Percentiles rank a stretch among this genome's conserved stretches.
Evolutionary conservation across 352 stramenopile species (phyloP).

Genomic region (Thalassiosira livingstoniorum): DNA sequence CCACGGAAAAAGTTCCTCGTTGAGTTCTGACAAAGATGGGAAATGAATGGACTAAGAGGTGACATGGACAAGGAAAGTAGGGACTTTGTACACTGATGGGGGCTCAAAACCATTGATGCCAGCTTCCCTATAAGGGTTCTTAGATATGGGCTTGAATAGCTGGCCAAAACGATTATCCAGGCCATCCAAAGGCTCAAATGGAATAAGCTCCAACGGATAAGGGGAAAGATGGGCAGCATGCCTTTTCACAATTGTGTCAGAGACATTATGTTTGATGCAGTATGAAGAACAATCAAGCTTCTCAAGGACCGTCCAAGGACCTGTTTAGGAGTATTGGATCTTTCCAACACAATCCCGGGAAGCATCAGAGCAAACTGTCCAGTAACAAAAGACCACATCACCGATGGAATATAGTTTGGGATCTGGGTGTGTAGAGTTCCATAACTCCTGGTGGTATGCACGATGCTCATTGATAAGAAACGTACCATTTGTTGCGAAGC

Average conservation of each 20-base stretch:
- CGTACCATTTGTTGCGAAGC: neutral
- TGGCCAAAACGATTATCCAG: conserved; percentile 24
- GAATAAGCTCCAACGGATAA: conserved; percentile 11
- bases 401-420: conserved; percentile 1
- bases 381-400: conserved; percentile 24
- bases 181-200: conserved; percentile 17
- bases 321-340: conserved; percentile 5
- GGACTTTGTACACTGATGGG: neutral
- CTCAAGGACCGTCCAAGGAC: conserved; percentile 10
- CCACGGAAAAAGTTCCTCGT: conserved; percentile 23
- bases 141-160: conserved; percentile 14
- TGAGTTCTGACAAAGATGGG: conserved; percentile 24
- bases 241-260: conserved; percentile 6
- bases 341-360: conserved; percentile 15
- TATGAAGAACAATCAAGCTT: conserved; percentile 19
- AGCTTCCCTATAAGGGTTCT: neutral
- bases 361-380: neutral
- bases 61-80: neutral
- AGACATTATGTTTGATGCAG: neutral
- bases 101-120: conserved; percentile 29
- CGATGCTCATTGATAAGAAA: conserved; percentile 28
- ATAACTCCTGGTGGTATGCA: conserved; percentile 1
- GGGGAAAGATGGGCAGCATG: conserved; percentile 15
- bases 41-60: neutral
- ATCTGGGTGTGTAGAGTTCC: conserved; percentile 8